Percentiles rank a stretch among this genome's conserved stretches.
These are phyloP conservation scores for Plasmodium malariae DNA, from an alignment of 169 alveolate genomes.

Conservation along the genomic window DNA sequence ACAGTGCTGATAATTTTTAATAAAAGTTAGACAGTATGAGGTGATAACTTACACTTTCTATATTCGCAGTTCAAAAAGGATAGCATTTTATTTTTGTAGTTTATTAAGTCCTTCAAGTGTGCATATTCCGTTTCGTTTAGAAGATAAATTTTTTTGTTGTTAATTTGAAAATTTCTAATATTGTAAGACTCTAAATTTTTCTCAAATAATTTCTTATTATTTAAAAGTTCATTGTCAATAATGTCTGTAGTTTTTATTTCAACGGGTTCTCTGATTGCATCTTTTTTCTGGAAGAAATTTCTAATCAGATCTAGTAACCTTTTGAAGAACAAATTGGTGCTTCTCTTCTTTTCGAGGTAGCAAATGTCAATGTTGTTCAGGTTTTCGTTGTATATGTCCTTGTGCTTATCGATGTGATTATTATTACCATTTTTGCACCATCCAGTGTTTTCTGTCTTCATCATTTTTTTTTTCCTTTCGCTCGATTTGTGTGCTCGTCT, in stretches of 20 bases:
- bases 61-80: conserved; percentile 39
- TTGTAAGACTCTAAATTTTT: conserved; percentile 65
- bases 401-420: neutral
- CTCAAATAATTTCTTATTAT: conserved; percentile 54
- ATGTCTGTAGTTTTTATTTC: conserved; percentile 33
- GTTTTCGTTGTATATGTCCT: neutral
- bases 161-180: conserved; percentile 45
- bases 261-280: conserved; percentile 23
- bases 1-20: too few species aligned
- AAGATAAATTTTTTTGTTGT: conserved; percentile 48
- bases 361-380: conserved; percentile 15
- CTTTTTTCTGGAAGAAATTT: conserved; percentile 37
- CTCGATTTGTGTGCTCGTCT: neutral
- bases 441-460: neutral
- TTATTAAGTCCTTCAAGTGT: conserved; percentile 47
- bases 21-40: too few species aligned
- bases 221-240: conserved; percentile 41
- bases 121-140: conserved; percentile 53
- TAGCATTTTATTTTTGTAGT: conserved; percentile 65
- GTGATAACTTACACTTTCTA: conserved; percentile 29
- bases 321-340: conserved; percentile 37
- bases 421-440: neutral
- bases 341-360: conserved; percentile 59
- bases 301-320: conserved; percentile 11
- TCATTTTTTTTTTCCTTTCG: neutral